These are phyloP conservation scores for Nephelium lappaceum DNA, from an alignment of 345 rosid species.

Conservation along the genomic window DNA sequence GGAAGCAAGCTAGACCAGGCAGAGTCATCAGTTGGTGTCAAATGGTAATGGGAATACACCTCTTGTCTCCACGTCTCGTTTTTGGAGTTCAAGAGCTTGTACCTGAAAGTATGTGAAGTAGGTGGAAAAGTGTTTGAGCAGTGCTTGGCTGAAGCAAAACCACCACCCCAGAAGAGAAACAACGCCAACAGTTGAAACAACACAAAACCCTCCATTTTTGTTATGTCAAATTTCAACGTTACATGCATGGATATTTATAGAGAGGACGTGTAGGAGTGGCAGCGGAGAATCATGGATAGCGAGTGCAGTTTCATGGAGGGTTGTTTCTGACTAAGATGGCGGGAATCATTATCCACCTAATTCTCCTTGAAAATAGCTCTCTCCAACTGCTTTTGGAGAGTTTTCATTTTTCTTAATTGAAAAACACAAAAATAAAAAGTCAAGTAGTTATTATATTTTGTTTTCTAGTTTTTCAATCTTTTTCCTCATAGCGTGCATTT, in stretches of 20 bases:
- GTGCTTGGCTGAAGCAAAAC: conserved; percentile 37
- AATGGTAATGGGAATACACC: conserved; percentile 45
- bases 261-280: background rate
- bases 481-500: no score
- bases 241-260: background rate
- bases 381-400: background rate
- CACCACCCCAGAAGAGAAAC: conserved; percentile 8
- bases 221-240: background rate
- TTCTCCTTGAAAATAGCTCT: background rate
- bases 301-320: background rate
- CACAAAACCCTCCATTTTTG: conserved; percentile 20
- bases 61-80: conserved; percentile 43
- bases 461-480: no score
- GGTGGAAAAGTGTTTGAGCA: conserved; percentile 48
- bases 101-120: conserved; percentile 46
- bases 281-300: background rate
- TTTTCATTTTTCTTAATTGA: background rate
- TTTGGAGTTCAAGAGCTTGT: conserved; percentile 32
- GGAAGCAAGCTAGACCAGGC: conserved; percentile 50
- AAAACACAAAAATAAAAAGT: background rate
- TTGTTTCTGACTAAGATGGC: background rate
- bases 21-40: conserved; percentile 46
- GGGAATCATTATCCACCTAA: background rate
- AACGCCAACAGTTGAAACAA: conserved; percentile 11
- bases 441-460: no score